Evolutionary conservation across 1,139 yeast genomes (phyloP), one percentile per base, ranked within the genome.

Genomic region (Hyphopichia buzzinii): DNA sequence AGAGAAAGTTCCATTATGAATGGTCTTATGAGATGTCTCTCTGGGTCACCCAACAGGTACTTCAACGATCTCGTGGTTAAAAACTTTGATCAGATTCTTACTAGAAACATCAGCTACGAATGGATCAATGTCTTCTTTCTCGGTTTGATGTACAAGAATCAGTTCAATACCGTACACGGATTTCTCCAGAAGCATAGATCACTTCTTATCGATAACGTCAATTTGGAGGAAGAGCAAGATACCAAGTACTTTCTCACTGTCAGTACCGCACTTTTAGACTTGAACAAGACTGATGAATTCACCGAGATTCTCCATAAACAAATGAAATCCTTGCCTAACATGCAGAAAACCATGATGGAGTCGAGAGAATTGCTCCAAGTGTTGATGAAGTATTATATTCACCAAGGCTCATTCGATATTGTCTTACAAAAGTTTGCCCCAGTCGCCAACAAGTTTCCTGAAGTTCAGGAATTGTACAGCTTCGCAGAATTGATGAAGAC

Each of bases 341-440:
- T 33, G 3, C 35, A 19, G 10, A 6, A 10, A 10, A 10, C 10
- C 8, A 19, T 54, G 15, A 27, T 41, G 29, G 34, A 38, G 3
- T 50, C 57, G 0, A 43, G 44, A n/a, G 42, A 43, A 16, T 41
- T 59, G 17, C 33, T 52, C 15, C 49, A 48, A 16, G 46, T 59
- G 26, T 44, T 61, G 19, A 46, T 61, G 26, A 46, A 47, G 11
- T 61, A 59, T 39, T 59, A 57, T 34, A 43, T 50, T 5, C 27
- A 43, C 26, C 38, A 33, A 33, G 59, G 52, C 8, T 46, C 43
- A 2, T 39, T 38, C 29, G 47, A 48, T 11, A 21, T 48, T 13
- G 50, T 59, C 4, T 30, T 50, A 16, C 35, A 43, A 5, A 47
- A 50, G 28, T 58, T 57, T 36, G 38, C 39, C 2, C 38, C 36